phyloP scores from a whole-genome alignment of 1,284 basidiomycete genomes.

The Ganoderma leucocontextum region DNA sequence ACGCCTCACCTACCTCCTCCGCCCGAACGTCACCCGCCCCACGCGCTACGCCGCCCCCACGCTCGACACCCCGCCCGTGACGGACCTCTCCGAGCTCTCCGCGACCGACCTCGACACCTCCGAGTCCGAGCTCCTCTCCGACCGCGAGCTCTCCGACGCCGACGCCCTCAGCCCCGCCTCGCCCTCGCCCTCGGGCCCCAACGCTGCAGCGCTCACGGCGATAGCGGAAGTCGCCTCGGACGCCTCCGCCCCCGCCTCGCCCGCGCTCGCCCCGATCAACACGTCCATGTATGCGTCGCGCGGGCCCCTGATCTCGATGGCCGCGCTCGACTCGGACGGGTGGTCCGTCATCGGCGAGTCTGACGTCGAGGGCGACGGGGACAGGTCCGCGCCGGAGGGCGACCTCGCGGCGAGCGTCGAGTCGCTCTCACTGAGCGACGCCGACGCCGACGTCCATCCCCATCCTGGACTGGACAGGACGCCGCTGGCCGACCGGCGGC shows the following conservation, averaged over 20 bases:
- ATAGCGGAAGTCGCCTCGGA: slow-evolving; percentile 35
- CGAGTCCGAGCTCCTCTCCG: slow-evolving; percentile 61
- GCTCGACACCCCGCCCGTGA: slow-evolving; percentile 76
- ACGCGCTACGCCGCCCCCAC: slow-evolving; percentile 51
- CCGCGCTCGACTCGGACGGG: slow-evolving; percentile 33
- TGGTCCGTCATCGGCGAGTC: slow-evolving; percentile 41
- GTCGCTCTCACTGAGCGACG: slow-evolving; percentile 33
- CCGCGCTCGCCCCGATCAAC: slow-evolving; percentile 12
- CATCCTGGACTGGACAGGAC: slow-evolving; percentile 21
- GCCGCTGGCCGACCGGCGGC: slow-evolving; percentile 39
- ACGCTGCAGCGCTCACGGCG: slow-evolving; percentile 42
- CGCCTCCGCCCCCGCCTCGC: slow-evolving; percentile 34
- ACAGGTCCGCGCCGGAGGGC: slow-evolving; percentile 29
- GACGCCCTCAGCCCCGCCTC: slow-evolving; percentile 37
- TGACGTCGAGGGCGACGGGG: slow-evolving; percentile 40
- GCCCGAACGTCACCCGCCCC: slow-evolving; percentile 74
- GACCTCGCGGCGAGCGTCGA: slow-evolving; percentile 28
- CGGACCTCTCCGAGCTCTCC: slow-evolving; percentile 55
- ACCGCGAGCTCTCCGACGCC: slow-evolving; percentile 59
- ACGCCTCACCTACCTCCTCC: slow-evolving; percentile 79
- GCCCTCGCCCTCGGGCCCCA: slow-evolving; percentile 30
- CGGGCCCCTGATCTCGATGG: slow-evolving; percentile 9
- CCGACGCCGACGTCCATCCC: slow-evolving; percentile 11
- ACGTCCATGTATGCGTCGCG: slow-evolving; percentile 17
- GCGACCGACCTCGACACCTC: slow-evolving; percentile 44